phyloP scores from a whole-genome alignment of 805 yeast species.

The Saturnispora hagleri region DNA sequence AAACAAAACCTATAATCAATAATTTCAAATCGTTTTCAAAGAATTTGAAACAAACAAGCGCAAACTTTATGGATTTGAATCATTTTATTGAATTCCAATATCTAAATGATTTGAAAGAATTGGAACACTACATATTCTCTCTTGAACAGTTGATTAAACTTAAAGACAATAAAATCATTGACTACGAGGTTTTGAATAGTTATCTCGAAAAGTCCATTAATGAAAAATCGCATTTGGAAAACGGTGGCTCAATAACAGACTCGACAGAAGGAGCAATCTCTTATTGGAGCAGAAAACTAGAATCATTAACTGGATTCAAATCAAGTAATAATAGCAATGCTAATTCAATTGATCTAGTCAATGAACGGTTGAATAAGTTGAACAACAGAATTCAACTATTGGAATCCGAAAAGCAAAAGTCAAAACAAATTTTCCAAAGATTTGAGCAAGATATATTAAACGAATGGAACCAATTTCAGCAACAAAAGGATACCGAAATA shows the following conservation, averaged over 20 bases:
- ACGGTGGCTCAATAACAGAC: constrained; percentile 29
- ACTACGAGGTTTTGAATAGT: constrained; percentile 76
- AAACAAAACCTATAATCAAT: constrained; percentile 20
- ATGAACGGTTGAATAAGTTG: constrained; percentile 35
- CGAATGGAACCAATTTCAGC: constrained; percentile 63
- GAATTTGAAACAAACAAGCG: constrained; percentile 32
- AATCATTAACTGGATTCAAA: constrained; percentile 36
- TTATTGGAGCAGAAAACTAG: constrained; percentile 37
- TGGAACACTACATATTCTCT: constrained; percentile 69
- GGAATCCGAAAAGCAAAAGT: constrained; percentile 36
- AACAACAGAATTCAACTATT: constrained; percentile 31
- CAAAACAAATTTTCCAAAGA: constrained; percentile 37
- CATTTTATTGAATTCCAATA: constrained; percentile 67
- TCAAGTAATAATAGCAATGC: constrained; percentile 14
- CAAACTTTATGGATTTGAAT: constrained; percentile 23
- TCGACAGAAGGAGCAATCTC: constrained; percentile 29
- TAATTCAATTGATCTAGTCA: constrained; percentile 32
- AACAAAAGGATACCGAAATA: constrained; percentile 69
- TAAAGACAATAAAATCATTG: constrained; percentile 86
- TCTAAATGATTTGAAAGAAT: constrained; percentile 72
- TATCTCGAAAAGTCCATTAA: constrained; percentile 62
- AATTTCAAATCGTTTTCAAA: constrained; percentile 29
- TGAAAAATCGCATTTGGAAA: constrained; percentile 40
- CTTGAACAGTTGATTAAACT: constrained; percentile 63
- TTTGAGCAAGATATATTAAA: constrained; percentile 38